Evolutionary conservation across 768 basidiomycete genomes (phyloP).

Genomic region (Hericium alpestre): DNA sequence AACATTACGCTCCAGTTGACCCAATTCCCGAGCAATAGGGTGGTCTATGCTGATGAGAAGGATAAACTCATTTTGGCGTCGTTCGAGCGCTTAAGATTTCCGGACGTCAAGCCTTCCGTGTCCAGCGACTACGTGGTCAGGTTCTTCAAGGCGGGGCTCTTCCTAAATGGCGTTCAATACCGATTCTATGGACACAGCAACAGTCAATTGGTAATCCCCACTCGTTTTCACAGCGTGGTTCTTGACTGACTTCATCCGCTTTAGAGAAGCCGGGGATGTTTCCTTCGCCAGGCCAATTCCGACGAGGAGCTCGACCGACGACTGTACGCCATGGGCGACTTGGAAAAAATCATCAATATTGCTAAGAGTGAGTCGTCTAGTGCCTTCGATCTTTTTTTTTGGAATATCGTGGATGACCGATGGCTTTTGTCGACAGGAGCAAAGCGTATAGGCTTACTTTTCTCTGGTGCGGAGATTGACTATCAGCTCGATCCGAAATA

Average conservation of each 20-base stretch:
- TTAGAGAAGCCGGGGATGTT: constrained; percentile 54
- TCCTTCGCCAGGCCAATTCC: constrained; percentile 40
- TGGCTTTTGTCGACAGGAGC: constrained; percentile 32
- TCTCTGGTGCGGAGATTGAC: constrained; percentile 54
- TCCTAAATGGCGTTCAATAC: constrained; percentile 49
- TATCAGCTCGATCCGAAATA: constrained; percentile 38
- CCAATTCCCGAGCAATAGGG: constrained; percentile 45
- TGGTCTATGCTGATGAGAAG: constrained; percentile 46
- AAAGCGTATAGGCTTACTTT: constrained; percentile 58
- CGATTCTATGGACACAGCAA: constrained; percentile 67
- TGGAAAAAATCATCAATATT: constrained; percentile 48
- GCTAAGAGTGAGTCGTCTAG: constrained; percentile 40
- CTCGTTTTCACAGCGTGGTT: not conserved
- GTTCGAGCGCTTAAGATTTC: constrained; percentile 44
- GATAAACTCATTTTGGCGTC: constrained; percentile 46
- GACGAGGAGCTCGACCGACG: constrained; percentile 49
- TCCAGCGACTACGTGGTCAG: constrained; percentile 46
- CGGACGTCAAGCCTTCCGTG: constrained; percentile 36
- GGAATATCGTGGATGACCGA: not conserved
- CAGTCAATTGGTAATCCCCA: constrained; percentile 42
- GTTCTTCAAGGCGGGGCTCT: constrained; percentile 44
- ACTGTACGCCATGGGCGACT: constrained; percentile 50
- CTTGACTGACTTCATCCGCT: not conserved
- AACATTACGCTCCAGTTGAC: constrained; percentile 40
- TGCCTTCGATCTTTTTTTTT: not conserved